A percentile compares a stretch with the other conserved stretches of the same genome.
Conservation (phyloP, 305 asterid genomes). For the Solanum chacoense region DNA sequence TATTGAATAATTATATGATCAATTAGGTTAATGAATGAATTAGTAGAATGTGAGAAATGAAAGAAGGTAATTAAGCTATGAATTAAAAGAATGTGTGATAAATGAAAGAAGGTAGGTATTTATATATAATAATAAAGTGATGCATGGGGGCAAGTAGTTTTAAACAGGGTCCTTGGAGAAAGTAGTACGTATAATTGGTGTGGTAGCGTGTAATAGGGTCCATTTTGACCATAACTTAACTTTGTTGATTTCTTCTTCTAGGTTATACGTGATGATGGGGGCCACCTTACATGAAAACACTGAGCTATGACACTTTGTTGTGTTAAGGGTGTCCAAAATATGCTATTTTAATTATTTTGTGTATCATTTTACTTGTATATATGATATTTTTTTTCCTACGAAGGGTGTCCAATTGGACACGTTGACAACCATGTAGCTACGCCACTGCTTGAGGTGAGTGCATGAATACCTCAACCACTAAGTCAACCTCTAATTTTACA, state of each 20-base stretch:
- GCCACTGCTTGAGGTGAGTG: background rate
- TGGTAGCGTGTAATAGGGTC: background rate
- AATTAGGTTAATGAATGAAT: background rate
- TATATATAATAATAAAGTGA: background rate
- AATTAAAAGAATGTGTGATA: background rate
- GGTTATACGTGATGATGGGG: background rate
- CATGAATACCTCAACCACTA: background rate
- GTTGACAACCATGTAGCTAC: background rate
- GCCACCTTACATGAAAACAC: background rate
- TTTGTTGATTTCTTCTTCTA: background rate
- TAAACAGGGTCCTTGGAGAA: background rate
- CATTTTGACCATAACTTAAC: background rate
- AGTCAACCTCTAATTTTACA: background rate
- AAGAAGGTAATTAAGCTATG: background rate
- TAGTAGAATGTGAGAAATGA: background rate
- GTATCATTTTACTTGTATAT: too few species aligned
- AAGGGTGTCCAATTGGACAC: background rate
- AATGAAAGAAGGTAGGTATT: background rate
- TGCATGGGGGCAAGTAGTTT: background rate
- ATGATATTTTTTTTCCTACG: too few species aligned
- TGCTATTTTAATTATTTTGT: too few species aligned
- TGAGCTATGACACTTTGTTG: too few species aligned
- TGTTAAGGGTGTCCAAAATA: too few species aligned
- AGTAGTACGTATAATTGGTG: background rate
- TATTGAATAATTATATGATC: background rate